phyloP scores from a whole-genome alignment of 805 yeast genomes.

The Metschnikowia matae region DNA sequence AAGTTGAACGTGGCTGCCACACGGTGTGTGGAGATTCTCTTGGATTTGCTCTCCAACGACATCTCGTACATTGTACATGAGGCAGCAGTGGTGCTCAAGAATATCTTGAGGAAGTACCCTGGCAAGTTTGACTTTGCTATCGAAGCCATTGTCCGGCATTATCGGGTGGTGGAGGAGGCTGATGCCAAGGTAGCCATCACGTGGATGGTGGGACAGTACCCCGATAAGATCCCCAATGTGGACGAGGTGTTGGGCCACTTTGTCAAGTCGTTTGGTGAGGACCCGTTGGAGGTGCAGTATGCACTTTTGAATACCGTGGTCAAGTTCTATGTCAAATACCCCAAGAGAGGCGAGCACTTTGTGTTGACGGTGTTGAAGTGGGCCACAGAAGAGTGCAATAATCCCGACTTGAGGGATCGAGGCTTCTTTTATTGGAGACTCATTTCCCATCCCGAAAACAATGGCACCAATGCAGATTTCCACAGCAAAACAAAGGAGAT shows the following conservation, averaged over 20 bases:
- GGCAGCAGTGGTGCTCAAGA: constrained; percentile 67
- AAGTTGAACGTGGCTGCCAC: constrained; percentile 61
- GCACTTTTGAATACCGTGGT: constrained; percentile 70
- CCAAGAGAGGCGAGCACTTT: constrained; percentile 50
- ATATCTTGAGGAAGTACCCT: constrained; percentile 75
- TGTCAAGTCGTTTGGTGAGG: constrained; percentile 50
- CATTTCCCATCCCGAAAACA: constrained; percentile 37
- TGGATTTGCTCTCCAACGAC: constrained; percentile 58
- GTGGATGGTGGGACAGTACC: constrained; percentile 81
- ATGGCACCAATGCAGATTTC: constrained; percentile 36
- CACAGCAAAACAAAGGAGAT: constrained; percentile 41
- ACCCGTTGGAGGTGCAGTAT: constrained; percentile 69
- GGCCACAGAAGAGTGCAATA: constrained; percentile 70
- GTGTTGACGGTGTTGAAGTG: constrained; percentile 56
- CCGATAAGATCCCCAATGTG: constrained; percentile 43
- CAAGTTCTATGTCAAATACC: constrained; percentile 58
- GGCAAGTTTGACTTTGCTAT: constrained; percentile 40
- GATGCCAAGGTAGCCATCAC: constrained; percentile 74
- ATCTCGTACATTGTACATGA: constrained; percentile 78
- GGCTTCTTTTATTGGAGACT: constrained; percentile 86
- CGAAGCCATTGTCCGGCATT: constrained; percentile 26
- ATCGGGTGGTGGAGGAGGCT: constrained; percentile 57
- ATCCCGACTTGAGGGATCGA: constrained; percentile 84
- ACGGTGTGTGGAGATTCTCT: constrained; percentile 59
- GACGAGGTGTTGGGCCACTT: constrained; percentile 39